phyloP scores from a whole-genome alignment of 2,329 filamentous ascomycete species.

The Fusarium hainanense region DNA sequence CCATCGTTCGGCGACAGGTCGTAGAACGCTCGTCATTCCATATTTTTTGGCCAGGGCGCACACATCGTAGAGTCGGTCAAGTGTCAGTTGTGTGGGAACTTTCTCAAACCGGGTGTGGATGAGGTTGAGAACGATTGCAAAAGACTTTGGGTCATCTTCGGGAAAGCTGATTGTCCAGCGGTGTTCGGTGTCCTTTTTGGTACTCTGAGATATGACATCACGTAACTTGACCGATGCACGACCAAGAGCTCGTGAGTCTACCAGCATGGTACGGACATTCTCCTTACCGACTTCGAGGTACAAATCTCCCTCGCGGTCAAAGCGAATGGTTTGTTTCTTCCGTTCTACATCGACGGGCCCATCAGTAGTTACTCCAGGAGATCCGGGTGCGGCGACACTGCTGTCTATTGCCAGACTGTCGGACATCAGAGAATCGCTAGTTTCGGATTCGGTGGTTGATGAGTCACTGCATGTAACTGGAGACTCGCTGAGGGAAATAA shows the following conservation, averaged over 20 bases:
- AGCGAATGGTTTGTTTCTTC: not conserved
- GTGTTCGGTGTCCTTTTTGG: not conserved
- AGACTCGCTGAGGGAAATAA: not conserved
- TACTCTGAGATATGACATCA: not conserved
- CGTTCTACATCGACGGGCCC: not conserved
- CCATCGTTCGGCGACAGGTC: constrained; percentile 29
- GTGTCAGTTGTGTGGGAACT: not conserved
- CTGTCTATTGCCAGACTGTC: not conserved
- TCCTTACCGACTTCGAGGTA: constrained; percentile 5
- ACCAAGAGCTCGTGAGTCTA: constrained; percentile 28
- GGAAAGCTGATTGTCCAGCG: constrained; percentile 14
- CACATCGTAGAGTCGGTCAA: constrained; percentile 11
- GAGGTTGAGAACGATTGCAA: constrained; percentile 20
- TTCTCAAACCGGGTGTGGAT: constrained; percentile 19
- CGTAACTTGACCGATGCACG: constrained; percentile 8
- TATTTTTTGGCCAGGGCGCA: constrained; percentile 35
- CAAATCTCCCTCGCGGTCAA: constrained; percentile 20
- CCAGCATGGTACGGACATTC: constrained; percentile 7
- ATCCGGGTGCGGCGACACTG: not conserved
- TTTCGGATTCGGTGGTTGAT: not conserved
- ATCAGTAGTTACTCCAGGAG: not conserved
- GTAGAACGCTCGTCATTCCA: constrained; percentile 21
- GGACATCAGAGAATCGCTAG: not conserved
- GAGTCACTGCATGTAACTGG: not conserved
- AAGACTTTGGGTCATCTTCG: constrained; percentile 9